Base-by-base conservation (phyloP, 2,329 filamentous ascomycete species). In the Colletotrichum plurivorum region DNA sequence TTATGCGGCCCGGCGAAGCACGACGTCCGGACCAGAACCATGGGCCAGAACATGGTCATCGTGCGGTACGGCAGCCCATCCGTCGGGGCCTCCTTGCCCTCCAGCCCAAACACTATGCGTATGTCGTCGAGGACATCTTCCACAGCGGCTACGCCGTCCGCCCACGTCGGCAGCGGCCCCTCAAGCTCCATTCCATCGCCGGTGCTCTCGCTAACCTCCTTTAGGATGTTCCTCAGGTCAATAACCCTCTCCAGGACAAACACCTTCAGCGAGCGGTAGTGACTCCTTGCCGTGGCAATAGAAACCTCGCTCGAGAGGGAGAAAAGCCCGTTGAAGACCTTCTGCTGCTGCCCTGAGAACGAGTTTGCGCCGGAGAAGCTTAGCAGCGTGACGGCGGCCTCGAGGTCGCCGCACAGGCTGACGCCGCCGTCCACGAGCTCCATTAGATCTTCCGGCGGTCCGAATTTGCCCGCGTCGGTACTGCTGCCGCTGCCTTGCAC, bases 21-120 rank as follows among this genome's bases (percentile, higher is more conserved):
- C 6, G 65, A 68, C 18, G 65, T 65, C 16, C 61, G 53, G 18
- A 58, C 49, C 61, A 69, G 36, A 1, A 68, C 61, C 61, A 69
- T 54, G 9, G 66, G 66, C 61, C 54, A 69, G 39, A 69, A 69
- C 61, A 69, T 65, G n/a, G 54, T 55, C 61, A 69, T 69, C 12
- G 61, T 60, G n/a, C 66, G 61, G 41, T 55, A 69, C 6, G 66
- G 46, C 5, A 58, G 51, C 7, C 61, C 66, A 4, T 65, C 66
- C 3, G 22, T 39, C 15, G 49, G 49, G 4, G 27, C 41, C 20
- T 59, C 54, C 25, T 65, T 69, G 15, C 61, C 54, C 9, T 68
- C 66, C 5, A 68, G 41, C 3, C 60, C 66, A n/a, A 68, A 68
- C 4, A 68, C 48, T 3, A 20, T 49, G 16, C 54, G 61, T 6